Evolutionary conservation across 2,329 filamentous ascomycete genomes (phyloP).

Genomic region (Cercospora sojina): DNA sequence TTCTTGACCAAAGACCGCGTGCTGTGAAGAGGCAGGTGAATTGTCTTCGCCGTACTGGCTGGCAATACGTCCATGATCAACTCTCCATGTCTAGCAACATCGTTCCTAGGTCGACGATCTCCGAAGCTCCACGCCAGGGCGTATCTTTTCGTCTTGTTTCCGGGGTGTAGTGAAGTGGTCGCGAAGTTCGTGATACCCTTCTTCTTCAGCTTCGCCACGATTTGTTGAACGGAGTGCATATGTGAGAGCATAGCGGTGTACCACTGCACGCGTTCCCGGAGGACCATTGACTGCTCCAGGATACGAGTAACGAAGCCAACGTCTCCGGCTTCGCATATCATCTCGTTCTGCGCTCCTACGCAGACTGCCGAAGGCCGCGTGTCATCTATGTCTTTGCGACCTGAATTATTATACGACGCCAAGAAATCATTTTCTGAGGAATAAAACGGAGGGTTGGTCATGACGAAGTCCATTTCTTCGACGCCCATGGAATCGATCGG

Average conservation of each 20-base stretch:
- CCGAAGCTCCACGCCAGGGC: slow-evolving; percentile 84
- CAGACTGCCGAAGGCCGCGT: slow-evolving; percentile 62
- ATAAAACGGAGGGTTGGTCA: slow-evolving; percentile 97
- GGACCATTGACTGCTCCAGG: slow-evolving; percentile 64
- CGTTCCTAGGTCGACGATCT: slow-evolving; percentile 60
- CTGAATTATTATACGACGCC: slow-evolving; percentile 45
- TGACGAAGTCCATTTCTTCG: slow-evolving; percentile 72
- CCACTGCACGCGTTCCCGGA: slow-evolving; percentile 70
- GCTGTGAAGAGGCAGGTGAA: slow-evolving; percentile 36
- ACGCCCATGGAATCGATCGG: slow-evolving; percentile 58
- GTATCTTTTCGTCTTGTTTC: slow-evolving; percentile 78
- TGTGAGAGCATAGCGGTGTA: slow-evolving; percentile 92
- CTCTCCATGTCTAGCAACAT: slow-evolving; percentile 34
- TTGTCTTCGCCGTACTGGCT: slow-evolving; percentile 52
- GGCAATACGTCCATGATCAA: slow-evolving; percentile 35
- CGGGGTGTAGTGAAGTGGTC: slow-evolving; percentile 75
- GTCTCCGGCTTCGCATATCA: slow-evolving; percentile 76
- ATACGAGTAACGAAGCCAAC: slow-evolving; percentile 70
- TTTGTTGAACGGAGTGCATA: slow-evolving; percentile 61
- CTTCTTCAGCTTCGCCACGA: slow-evolving; percentile 60
- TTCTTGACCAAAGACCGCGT: slow-evolving; percentile 39
- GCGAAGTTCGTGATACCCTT: slow-evolving; percentile 72
- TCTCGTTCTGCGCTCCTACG: slow-evolving; percentile 78
- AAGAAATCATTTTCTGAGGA: slow-evolving; percentile 67
- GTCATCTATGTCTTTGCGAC: slow-evolving; percentile 55